Conservation (phyloP, 192 early-diverging fungal species). For the Phycomyces blakesleeanus region DNA sequence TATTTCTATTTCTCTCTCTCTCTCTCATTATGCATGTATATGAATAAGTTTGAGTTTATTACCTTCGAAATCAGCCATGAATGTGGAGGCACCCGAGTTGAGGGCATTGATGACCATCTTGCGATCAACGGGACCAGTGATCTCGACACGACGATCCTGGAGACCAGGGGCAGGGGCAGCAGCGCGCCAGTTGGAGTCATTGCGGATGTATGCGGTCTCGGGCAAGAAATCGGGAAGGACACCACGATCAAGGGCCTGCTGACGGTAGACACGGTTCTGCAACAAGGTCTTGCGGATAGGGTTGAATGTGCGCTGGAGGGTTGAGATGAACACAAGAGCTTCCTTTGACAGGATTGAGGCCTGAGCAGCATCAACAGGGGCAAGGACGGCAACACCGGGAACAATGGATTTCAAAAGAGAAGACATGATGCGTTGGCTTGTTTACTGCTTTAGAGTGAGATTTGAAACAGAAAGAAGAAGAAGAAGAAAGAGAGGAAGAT, state of each 20-base stretch:
- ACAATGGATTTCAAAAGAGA: slow-evolving; percentile 34
- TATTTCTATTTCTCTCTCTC: too few species aligned
- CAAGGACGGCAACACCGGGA: slow-evolving; percentile 71
- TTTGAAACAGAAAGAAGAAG: not conserved
- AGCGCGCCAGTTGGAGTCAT: slow-evolving; percentile 84
- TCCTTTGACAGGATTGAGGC: slow-evolving; percentile 75
- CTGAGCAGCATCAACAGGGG: slow-evolving; percentile 57
- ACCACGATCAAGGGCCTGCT: slow-evolving; percentile 78
- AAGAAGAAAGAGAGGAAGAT: not conserved
- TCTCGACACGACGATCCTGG: slow-evolving; percentile 91
- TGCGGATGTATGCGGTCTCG: slow-evolving; percentile 87
- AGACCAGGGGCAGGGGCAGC: slow-evolving; percentile 88
- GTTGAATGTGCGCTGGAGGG: slow-evolving; percentile 90
- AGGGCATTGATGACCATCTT: slow-evolving; percentile 99
- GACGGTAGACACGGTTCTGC: slow-evolving; percentile 72
- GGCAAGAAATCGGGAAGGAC: slow-evolving; percentile 86
- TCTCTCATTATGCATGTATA: too few species aligned
- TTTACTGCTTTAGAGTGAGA: too few species aligned
- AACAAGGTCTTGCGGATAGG: slow-evolving; percentile 82
- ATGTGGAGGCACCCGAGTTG: slow-evolving; percentile 90
- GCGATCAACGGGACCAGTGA: slow-evolving; percentile 95
- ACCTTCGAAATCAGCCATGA: slow-evolving; percentile 97
- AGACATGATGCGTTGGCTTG: too few species aligned
- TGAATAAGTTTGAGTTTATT: slow-evolving; percentile 23
- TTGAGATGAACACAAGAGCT: slow-evolving; percentile 83